These are phyloP conservation scores for Apophysomyces ossiformis DNA, from an alignment of 371 early-diverging fungal species.

Conservation along the genomic window DNA sequence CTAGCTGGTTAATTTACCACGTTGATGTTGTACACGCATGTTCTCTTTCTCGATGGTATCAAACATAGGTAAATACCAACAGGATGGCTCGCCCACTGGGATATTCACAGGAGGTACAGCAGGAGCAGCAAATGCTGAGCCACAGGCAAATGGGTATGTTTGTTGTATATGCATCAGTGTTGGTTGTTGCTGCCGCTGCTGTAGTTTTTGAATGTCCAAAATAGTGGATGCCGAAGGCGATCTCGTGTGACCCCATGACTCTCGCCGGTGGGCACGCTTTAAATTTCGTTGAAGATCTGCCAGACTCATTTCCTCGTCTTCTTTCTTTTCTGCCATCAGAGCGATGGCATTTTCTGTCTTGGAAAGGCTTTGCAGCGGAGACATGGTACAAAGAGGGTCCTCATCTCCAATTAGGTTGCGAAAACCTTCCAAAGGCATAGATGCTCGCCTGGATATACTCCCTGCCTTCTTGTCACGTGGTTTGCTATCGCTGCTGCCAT, in stretches of 20 bases:
- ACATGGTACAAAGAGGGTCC: constrained; percentile 2
- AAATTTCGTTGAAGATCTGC: constrained; percentile 43
- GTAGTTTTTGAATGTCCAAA: constrained; percentile 2
- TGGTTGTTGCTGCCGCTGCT: constrained; percentile 17
- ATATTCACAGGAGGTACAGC: constrained; percentile 33
- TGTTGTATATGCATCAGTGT: constrained; percentile 1
- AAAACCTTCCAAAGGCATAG: constrained; percentile 2
- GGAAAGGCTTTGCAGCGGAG: constrained; percentile 20
- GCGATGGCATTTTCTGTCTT: constrained; percentile 17
- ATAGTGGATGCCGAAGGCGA: not conserved
- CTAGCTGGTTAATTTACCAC: not conserved
- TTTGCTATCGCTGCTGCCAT: not conserved
- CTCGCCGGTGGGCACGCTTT: constrained; percentile 21
- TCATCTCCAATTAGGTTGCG: not conserved
- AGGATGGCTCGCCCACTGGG: not conserved
- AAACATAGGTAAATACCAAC: not conserved
- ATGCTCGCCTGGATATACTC: not conserved
- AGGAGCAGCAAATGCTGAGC: constrained; percentile 27
- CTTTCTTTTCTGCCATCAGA: constrained; percentile 18
- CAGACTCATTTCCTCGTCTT: constrained; percentile 41
- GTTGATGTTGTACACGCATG: not conserved
- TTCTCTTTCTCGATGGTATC: not conserved
- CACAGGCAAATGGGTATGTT: not conserved
- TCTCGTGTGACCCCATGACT: constrained; percentile 8
- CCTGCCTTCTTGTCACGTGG: not conserved